A percentile compares a stretch with the other conserved stretches of the same genome.
Conservation (phyloP, 2,329 filamentous ascomycete genomes). For the Uncinocarpus reesii region DNA sequence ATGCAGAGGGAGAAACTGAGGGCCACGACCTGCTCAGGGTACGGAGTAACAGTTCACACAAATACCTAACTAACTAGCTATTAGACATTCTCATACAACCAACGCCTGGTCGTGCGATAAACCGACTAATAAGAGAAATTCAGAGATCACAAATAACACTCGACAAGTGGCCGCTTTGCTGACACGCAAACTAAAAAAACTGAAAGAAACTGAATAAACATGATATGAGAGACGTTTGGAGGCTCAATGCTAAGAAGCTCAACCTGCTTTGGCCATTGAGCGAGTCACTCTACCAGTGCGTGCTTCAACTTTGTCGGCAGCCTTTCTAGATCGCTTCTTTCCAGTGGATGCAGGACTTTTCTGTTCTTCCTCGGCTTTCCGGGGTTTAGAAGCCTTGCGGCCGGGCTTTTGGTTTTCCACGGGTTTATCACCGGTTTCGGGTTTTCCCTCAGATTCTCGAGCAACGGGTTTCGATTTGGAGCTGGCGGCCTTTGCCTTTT, state of each 20-base stretch:
- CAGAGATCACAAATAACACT: too few relatives aligned
- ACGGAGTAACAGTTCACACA: too few relatives aligned
- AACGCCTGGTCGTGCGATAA: not conserved
- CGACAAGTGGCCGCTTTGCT: too few relatives aligned
- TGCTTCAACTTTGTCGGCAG: conserved; percentile 3
- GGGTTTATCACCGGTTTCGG: conserved; percentile 19
- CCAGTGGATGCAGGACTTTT: conserved; percentile 15
- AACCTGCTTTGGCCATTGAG: conserved; percentile 3
- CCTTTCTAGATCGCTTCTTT: conserved; percentile 1
- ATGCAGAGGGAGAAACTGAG: too few relatives aligned
- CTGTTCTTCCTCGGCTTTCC: conserved; percentile 16
- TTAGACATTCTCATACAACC: not conserved
- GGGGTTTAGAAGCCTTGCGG: conserved; percentile 15
- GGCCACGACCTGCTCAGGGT: too few relatives aligned
- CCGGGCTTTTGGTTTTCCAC: conserved; percentile 16
- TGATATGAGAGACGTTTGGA: not conserved
- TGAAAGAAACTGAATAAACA: not conserved
- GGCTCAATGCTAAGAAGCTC: not conserved
- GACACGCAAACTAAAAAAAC: not conserved
- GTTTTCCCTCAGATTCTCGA: conserved; percentile 13
- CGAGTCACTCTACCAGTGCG: conserved; percentile 6
- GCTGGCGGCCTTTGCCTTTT: conserved; percentile 17
- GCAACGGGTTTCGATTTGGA: conserved; percentile 15
- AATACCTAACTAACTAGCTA: too few relatives aligned
- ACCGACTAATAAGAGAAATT: too few relatives aligned